Evolutionary conservation across 768 basidiomycete genomes (phyloP).

Genomic region (Auriscalpium vulgare): DNA sequence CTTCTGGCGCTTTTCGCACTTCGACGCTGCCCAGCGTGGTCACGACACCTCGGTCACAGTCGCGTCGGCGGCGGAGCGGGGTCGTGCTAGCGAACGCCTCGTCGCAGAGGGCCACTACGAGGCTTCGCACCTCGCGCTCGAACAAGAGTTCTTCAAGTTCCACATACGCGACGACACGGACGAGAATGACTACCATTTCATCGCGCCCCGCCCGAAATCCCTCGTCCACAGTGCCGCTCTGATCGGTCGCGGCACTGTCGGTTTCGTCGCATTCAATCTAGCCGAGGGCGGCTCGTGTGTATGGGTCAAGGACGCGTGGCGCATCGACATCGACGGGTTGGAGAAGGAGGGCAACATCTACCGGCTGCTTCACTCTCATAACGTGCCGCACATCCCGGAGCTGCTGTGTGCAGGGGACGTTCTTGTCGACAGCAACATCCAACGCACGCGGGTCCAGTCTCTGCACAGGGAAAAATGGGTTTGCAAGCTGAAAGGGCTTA

Average conservation of each 20-base stretch:
- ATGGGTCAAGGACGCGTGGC: neutral
- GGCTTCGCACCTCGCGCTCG: neutral
- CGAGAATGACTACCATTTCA: neutral
- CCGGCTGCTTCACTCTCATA: neutral
- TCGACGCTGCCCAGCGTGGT: neutral
- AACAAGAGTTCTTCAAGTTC: neutral
- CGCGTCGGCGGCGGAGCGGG: neutral
- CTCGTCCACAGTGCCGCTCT: neutral
- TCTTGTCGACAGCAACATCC: neutral
- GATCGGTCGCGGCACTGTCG: neutral
- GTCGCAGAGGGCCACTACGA: neutral
- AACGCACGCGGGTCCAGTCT: neutral
- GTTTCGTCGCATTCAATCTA: neutral
- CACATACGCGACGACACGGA: neutral
- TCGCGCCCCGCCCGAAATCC: neutral
- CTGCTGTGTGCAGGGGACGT: neutral
- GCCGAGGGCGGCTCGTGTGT: neutral
- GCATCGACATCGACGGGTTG: neutral
- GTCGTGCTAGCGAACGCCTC: neutral
- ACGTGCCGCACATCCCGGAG: neutral
- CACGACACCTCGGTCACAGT: neutral
- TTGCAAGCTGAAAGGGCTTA: neutral
- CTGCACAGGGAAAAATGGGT: neutral
- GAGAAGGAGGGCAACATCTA: neutral
- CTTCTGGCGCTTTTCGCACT: neutral